These are phyloP conservation scores for Salix dunnii DNA, from an alignment of 345 rosid species.

Conservation along the genomic window DNA sequence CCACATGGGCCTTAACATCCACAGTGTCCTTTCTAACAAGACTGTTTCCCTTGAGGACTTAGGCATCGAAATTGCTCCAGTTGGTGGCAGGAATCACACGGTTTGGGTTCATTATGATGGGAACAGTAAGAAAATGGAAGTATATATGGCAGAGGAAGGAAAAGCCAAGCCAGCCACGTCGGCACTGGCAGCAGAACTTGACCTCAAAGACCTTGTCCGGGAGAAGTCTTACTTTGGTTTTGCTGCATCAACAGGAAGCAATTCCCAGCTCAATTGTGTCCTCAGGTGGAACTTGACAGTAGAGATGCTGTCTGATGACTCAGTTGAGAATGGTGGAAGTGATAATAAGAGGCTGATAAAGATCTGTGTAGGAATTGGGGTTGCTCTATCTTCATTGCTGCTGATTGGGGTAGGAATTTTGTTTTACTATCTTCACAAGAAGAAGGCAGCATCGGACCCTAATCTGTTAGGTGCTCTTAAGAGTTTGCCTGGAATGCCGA, in stretches of 20 bases:
- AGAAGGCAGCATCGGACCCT: constrained; percentile 22
- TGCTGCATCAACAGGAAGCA: constrained; percentile 48
- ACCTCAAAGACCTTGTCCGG: constrained; percentile 33
- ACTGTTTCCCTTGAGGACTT: constrained; percentile 20
- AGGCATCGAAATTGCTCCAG: constrained; percentile 40
- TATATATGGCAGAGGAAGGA: constrained; percentile 38
- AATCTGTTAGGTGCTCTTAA: constrained; percentile 42
- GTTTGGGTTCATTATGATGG: constrained; percentile 57
- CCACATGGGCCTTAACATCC: constrained; percentile 50
- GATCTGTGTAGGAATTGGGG: constrained; percentile 30
- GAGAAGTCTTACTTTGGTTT: constrained; percentile 51
- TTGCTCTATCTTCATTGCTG: constrained; percentile 11
- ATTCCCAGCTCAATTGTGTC: constrained; percentile 44
- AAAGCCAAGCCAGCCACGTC: constrained; percentile 28
- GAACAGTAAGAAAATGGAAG: constrained; percentile 20
- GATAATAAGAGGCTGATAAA: constrained; percentile 3
- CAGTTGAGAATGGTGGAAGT: background rate
- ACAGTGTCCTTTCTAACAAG: constrained; percentile 28
- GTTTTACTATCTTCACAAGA: constrained; percentile 17
- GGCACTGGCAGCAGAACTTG: constrained; percentile 27
- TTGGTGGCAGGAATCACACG: constrained; percentile 18
- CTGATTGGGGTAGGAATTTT: constrained; percentile 10
- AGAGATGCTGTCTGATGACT: constrained; percentile 24
- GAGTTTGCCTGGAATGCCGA: constrained; percentile 47
- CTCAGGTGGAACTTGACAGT: constrained; percentile 54